These are phyloP conservation scores for Tuber magnatum DNA, from an alignment of 495 filamentous ascomycete species.

Conservation along the genomic window DNA sequence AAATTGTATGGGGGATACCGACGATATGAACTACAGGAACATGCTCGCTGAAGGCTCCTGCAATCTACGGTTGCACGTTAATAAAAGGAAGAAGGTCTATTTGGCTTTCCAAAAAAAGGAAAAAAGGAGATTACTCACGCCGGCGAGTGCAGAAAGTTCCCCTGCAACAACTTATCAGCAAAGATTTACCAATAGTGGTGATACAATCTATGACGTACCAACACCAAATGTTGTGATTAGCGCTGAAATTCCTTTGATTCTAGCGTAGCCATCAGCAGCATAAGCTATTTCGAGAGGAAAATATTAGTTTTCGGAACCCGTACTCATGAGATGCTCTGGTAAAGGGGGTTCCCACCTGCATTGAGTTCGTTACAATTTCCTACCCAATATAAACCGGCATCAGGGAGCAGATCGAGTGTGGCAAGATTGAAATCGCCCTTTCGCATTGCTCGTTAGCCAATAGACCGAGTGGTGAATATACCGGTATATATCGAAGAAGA, in stretches of 20 bases:
- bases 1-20: slow-evolving; percentile 57
- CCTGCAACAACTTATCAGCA: slow-evolving; percentile 39
- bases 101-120: background rate
- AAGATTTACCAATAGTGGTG: background rate
- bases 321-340: background rate
- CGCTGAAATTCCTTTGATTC: slow-evolving; percentile 64
- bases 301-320: slow-evolving; percentile 7
- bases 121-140: slow-evolving; percentile 41
- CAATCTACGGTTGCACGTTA: slow-evolving; percentile 36
- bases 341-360: slow-evolving; percentile 48
- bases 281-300: slow-evolving; percentile 48
- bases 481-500: background rate
- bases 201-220: slow-evolving; percentile 39
- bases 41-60: slow-evolving; percentile 65
- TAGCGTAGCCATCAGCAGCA: slow-evolving; percentile 72
- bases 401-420: slow-evolving; percentile 59
- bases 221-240: slow-evolving; percentile 75
- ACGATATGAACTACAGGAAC: slow-evolving; percentile 78
- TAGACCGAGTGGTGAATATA: background rate
- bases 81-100: background rate
- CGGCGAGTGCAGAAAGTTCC: slow-evolving; percentile 69
- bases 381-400: slow-evolving; percentile 62
- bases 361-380: slow-evolving; percentile 78
- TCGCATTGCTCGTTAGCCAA: slow-evolving; percentile 3
- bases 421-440: slow-evolving; percentile 71